Percentiles rank a stretch among this genome's conserved stretches.
phyloP scores from a whole-genome alignment of 257 asterid genomes.

The Solanum neorickii region DNA sequence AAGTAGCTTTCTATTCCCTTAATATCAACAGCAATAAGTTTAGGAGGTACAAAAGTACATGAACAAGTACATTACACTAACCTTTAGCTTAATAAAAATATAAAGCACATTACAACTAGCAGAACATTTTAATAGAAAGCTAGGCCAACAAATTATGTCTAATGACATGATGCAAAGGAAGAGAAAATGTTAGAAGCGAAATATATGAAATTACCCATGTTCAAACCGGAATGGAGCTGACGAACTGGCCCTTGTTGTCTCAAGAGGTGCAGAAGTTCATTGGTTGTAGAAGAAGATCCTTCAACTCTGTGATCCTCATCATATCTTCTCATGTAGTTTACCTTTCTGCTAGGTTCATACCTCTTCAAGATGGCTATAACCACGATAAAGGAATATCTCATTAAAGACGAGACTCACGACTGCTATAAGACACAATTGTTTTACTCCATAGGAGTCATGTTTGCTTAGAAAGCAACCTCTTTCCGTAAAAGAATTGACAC shows the following conservation, averaged over 20 bases:
- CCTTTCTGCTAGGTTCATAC: constrained; percentile 22
- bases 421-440: neutral
- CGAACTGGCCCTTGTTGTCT: constrained; percentile 49
- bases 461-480: neutral
- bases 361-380: constrained; percentile 26
- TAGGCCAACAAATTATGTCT: neutral
- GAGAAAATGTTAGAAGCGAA: neutral
- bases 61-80: neutral
- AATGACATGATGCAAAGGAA: neutral
- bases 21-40: neutral
- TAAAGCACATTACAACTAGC: neutral
- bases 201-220: constrained; percentile 12
- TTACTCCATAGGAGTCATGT: neutral
- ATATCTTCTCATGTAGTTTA: constrained; percentile 22
- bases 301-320: constrained; percentile 13
- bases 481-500: neutral
- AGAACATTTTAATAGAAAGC: neutral
- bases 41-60: neutral
- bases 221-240: constrained; percentile 19
- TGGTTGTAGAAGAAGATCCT: constrained; percentile 30
- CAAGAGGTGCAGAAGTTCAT: constrained; percentile 57
- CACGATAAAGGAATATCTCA: neutral
- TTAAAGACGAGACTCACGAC: neutral
- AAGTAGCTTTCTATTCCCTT: neutral
- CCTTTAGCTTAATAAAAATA: neutral